Evolutionary conservation across 2,329 filamentous ascomycete genomes (phyloP).

Genomic region (Neospermospora avenae): DNA sequence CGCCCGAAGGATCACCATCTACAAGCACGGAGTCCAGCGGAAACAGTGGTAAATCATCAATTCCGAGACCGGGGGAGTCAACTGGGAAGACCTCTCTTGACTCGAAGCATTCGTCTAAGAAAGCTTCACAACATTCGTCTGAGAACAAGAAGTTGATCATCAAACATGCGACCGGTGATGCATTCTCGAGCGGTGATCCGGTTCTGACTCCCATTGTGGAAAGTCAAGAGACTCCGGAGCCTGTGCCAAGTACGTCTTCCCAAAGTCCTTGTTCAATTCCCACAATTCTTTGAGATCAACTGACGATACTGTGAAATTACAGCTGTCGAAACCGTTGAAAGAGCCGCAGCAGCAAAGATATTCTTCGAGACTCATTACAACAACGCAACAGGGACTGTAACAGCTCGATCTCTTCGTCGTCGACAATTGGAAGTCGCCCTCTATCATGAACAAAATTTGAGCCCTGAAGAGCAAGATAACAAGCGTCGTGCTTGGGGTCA

Average conservation of each 20-base stretch:
- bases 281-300: too few relatives aligned
- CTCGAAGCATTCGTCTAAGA: constrained; percentile 39
- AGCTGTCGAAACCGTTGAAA: constrained; percentile 64
- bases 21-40: constrained; percentile 28
- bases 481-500: constrained; percentile 56
- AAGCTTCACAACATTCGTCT: constrained; percentile 27
- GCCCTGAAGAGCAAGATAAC: constrained; percentile 49
- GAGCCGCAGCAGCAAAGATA: constrained; percentile 75
- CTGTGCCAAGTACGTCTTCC: constrained; percentile 29
- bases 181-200: constrained; percentile 22
- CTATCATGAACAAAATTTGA: constrained; percentile 41
- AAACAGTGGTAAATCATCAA: constrained; percentile 32
- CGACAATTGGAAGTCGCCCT: constrained; percentile 63
- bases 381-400: constrained; percentile 55
- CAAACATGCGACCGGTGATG: constrained; percentile 21
- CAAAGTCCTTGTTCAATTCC: not conserved
- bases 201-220: constrained; percentile 32
- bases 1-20: constrained; percentile 26
- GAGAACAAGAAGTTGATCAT: constrained; percentile 29
- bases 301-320: not conserved
- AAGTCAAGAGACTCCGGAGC: constrained; percentile 23
- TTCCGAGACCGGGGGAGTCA: constrained; percentile 29
- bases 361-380: constrained; percentile 85
- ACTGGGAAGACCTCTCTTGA: constrained; percentile 38
- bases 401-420: constrained; percentile 58